Evolutionary conservation across 257 asterid species (phyloP).

Genomic region (Capsicum rhomboideum): DNA sequence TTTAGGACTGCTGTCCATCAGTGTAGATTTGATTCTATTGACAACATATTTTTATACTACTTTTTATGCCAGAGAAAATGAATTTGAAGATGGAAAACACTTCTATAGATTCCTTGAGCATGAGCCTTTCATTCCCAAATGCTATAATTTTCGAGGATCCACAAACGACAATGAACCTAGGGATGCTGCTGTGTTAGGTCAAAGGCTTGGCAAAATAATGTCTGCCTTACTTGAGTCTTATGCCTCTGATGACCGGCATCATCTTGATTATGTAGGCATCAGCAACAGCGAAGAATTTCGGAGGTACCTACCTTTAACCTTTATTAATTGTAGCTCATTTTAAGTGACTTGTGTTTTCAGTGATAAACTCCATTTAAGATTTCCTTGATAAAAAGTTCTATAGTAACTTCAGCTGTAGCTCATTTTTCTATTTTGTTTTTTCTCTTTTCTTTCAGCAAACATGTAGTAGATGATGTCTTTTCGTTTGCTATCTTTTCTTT

Average conservation of each 20-base stretch:
- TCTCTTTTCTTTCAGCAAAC: background rate
- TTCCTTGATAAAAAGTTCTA: background rate
- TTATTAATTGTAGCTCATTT: no score
- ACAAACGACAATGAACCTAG: conserved; percentile 61
- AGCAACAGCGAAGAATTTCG: conserved; percentile 97
- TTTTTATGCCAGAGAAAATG: conserved; percentile 49
- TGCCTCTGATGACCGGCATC: conserved; percentile 57
- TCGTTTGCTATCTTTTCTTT: background rate
- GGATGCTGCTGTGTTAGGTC: conserved; percentile 41
- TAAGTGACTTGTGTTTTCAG: background rate
- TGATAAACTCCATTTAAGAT: background rate
- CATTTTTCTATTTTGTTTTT: background rate
- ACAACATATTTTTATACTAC: background rate
- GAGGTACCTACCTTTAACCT: conserved; percentile 31
- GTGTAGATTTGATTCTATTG: background rate
- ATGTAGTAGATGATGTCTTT: background rate
- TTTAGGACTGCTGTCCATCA: background rate
- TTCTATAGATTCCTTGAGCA: conserved; percentile 86
- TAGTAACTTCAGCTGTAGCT: background rate
- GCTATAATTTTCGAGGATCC: conserved; percentile 71
- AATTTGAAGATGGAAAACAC: conserved; percentile 82
- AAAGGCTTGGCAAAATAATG: conserved; percentile 58
- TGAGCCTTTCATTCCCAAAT: conserved; percentile 71
- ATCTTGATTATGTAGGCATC: conserved; percentile 63
- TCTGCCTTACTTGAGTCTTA: conserved; percentile 78